Percentiles rank a stretch among this genome's conserved stretches.
Conservation (phyloP, 441 rosid genomes). For the Pelargonium cotyledonis region DNA sequence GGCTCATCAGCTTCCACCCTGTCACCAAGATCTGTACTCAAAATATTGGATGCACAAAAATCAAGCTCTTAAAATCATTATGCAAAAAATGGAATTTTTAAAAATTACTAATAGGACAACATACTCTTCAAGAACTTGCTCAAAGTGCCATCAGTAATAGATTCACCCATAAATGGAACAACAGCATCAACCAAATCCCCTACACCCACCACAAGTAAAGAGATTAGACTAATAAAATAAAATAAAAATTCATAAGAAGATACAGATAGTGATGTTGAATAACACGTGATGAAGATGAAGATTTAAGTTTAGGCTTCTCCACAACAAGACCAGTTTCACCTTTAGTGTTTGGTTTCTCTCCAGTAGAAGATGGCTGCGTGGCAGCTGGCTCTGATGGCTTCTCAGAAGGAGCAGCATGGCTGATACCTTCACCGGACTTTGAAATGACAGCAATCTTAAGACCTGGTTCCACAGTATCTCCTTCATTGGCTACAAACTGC, state of each 20-base stretch:
- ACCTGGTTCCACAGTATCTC: conserved; percentile 97
- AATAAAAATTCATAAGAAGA: conserved; percentile 8
- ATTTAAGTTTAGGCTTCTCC: conserved; percentile 3
- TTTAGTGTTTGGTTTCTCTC: conserved; percentile 32
- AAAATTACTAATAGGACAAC: conserved; percentile 19
- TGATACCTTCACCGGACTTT: conserved; percentile 66
- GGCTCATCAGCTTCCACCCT: conserved; percentile 82
- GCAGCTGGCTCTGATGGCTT: conserved; percentile 40
- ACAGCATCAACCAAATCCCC: conserved; percentile 81
- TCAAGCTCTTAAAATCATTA: conserved; percentile 14
- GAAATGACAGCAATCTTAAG: conserved; percentile 74
- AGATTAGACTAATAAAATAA: neutral
- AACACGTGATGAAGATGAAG: neutral
- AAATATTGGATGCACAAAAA: conserved; percentile 21
- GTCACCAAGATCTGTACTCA: conserved; percentile 77
- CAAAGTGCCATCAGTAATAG: conserved; percentile 88
- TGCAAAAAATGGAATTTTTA: neutral
- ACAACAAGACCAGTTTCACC: neutral
- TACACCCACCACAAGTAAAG: conserved; percentile 21
- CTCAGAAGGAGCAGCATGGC: conserved; percentile 68
- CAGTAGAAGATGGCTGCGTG: conserved; percentile 54
- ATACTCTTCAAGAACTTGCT: conserved; percentile 80
- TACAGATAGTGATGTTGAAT: neutral
- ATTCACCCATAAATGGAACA: conserved; percentile 66
- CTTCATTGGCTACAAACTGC: conserved; percentile 77